Conservation (phyloP, 2,329 filamentous ascomycete genomes). For the Tolypocladium ovalisporum region DNA sequence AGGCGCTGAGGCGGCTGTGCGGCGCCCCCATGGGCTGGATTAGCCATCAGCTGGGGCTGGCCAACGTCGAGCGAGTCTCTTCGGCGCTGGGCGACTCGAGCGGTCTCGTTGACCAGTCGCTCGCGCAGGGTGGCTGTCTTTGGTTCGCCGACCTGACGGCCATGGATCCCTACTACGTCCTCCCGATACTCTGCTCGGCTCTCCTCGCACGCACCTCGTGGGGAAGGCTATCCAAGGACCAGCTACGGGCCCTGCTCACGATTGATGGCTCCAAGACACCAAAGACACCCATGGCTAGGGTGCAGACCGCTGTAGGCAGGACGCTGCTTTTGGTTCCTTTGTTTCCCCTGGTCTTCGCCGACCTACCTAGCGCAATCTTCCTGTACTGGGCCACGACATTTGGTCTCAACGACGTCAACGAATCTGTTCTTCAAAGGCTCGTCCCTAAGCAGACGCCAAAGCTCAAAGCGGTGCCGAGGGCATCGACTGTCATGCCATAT, state of each 20-base stretch:
- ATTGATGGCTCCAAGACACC: constrained; percentile 6
- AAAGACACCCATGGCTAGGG: constrained; percentile 9
- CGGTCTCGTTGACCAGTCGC: constrained; percentile 22
- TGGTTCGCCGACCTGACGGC: constrained; percentile 45
- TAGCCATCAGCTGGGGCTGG: constrained; percentile 18
- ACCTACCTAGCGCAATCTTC: constrained; percentile 28
- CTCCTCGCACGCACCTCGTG: constrained; percentile 18
- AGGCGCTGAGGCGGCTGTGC: constrained; percentile 36
- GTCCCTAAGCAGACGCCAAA: constrained; percentile 8
- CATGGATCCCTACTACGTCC: constrained; percentile 37
- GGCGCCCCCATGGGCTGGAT: constrained; percentile 20
- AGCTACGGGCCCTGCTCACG: constrained; percentile 15
- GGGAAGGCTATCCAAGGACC: constrained; percentile 16
- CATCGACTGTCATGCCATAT: constrained; percentile 9
- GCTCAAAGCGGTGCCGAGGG: constrained; percentile 6
- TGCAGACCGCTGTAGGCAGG: constrained; percentile 17
- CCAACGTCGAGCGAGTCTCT: constrained; percentile 8
- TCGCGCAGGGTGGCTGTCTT: constrained; percentile 39
- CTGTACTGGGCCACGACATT: constrained; percentile 29
- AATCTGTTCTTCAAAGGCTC: constrained; percentile 14
- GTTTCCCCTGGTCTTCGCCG: constrained; percentile 20
- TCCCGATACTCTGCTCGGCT: constrained; percentile 28
- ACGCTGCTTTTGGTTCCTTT: constrained; percentile 20
- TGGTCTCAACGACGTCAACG: constrained; percentile 21
- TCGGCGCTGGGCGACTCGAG: constrained; percentile 13